A percentile compares a stretch with the other conserved stretches of the same genome.
Conservation (phyloP, 495 filamentous ascomycete genomes). For the Neurospora sp. region DNA sequence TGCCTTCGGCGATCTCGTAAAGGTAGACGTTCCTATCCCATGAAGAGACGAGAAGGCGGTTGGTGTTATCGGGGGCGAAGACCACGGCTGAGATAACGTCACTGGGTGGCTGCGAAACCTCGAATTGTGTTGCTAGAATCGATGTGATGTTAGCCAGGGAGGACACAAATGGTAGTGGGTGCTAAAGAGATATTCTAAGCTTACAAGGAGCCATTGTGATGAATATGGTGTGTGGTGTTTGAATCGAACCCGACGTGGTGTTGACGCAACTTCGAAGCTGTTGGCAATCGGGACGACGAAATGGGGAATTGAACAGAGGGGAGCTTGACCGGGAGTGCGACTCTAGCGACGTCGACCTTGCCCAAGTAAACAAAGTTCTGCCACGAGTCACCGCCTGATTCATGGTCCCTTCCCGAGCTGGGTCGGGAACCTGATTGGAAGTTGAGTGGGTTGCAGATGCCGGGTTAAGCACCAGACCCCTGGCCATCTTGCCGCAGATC, state of each 20-base stretch:
- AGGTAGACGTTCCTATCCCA: slow-evolving; percentile 92
- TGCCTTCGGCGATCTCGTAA: slow-evolving; percentile 56
- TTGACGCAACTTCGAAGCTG: background rate
- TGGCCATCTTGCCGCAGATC: background rate
- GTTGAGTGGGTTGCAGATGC: background rate
- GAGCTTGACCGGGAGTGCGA: background rate
- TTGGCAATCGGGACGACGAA: background rate
- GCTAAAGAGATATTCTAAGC: background rate
- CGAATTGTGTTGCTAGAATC: slow-evolving; percentile 49
- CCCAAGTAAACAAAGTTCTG: background rate
- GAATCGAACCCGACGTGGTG: background rate
- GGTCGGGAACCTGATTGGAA: background rate
- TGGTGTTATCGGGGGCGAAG: slow-evolving; percentile 63
- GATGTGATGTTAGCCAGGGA: background rate
- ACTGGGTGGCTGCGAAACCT: slow-evolving; percentile 63
- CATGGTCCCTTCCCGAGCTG: background rate
- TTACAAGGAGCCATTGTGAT: slow-evolving; percentile 31
- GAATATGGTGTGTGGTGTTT: background rate
- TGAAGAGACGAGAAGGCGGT: slow-evolving; percentile 74
- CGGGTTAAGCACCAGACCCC: background rate
- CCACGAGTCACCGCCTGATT: background rate
- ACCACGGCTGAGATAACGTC: slow-evolving; percentile 81
- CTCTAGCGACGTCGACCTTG: background rate
- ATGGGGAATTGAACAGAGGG: background rate
- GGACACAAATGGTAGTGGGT: background rate